Base-by-base conservation (phyloP, 1,139 yeast species). In the Kodamaea plutei region DNA sequence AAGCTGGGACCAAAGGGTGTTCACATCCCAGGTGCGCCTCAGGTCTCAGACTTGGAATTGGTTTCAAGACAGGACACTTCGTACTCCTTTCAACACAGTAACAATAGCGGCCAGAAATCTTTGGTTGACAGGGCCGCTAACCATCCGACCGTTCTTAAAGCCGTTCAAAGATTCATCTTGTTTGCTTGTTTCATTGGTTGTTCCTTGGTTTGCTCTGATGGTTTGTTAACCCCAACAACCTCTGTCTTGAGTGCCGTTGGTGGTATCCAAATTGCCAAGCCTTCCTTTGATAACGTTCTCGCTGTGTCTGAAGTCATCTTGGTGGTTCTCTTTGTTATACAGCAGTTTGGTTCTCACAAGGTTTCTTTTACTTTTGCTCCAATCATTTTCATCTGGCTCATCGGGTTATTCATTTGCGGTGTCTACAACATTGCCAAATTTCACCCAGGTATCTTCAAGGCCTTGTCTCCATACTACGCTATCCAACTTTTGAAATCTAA, bases 171-270 rank as follows among this genome's bases (percentile, higher is more conserved):
- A 15, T 43, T 64, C 21, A 60, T 64, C 21, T 45, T 69, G 30
- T 45, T 48, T n/a, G 48, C 64, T 7, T 71, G 79, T 40, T 72
- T 76, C 37, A 36, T 73, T 26, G 82, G 81, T 4, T 73, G 79
- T 45, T 56, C 78, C 0, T 56, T 76, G 44, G 76, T 76, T 13
- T 56, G 76, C 28, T 68, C 78, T 3, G 82, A 76, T 51, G 82
- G 82, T 5, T 54, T 76, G 35, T 58, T 76, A 39, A 76, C 82
- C 4, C 82, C 83, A 16, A 74, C 81, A 2, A 73, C 79, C 3
- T 74, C 81, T 1, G 77, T 76, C 1, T 58, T 76, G 34, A 67
- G 75, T 38, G 77, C 80, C 1, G 47, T 69, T 22, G 63, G 64
- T 2, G 76, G 75, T 26, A 65, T 75, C 25, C 64, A 67, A 30